These are phyloP conservation scores for Erysiphe pulchra DNA, from an alignment of 2,329 filamentous ascomycete genomes.

Conservation along the genomic window DNA sequence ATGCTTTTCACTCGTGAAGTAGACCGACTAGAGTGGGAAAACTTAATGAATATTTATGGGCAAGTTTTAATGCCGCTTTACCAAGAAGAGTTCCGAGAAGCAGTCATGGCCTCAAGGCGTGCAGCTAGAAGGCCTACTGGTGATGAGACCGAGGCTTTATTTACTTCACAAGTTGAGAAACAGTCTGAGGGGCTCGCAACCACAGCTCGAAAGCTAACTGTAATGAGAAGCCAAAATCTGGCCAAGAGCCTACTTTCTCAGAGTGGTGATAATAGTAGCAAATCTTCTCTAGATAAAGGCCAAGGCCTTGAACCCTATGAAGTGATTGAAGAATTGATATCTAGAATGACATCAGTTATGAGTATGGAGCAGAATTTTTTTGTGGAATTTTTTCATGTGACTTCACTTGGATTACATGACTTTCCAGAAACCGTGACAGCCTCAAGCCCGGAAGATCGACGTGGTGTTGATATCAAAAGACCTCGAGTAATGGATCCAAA, in stretches of 20 bases:
- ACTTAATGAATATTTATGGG: conserved; percentile 57
- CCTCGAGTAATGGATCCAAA: conserved; percentile 72
- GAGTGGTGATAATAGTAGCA: conserved; percentile 31
- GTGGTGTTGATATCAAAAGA: conserved; percentile 44
- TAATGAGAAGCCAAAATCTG: conserved; percentile 77
- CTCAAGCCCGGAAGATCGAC: conserved; percentile 37
- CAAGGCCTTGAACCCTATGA: conserved; percentile 50
- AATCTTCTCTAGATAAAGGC: conserved; percentile 26
- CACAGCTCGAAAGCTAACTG: conserved; percentile 69
- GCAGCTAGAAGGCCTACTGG: conserved; percentile 48
- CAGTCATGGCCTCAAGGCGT: conserved; percentile 54
- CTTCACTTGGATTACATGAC: conserved; percentile 56
- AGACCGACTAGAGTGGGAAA: conserved; percentile 58
- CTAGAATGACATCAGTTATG: conserved; percentile 60
- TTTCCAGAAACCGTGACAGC: conserved; percentile 58
- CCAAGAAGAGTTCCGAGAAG: conserved; percentile 56
- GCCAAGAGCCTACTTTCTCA: conserved; percentile 47
- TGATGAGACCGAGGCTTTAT: conserved; percentile 66
- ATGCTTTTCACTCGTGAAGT: conserved; percentile 75
- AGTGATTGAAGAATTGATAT: conserved; percentile 53
- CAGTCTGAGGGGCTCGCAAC: conserved; percentile 55
- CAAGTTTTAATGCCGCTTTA: conserved; percentile 52
- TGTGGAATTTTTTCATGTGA: conserved; percentile 88
- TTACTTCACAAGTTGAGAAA: conserved; percentile 61
- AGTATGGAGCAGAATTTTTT: conserved; percentile 93